Evolutionary conservation across 495 filamentous ascomycete species (phyloP), one percentile per base, ranked within the genome.

Genomic region (Lasiosphaeris hirsuta): DNA sequence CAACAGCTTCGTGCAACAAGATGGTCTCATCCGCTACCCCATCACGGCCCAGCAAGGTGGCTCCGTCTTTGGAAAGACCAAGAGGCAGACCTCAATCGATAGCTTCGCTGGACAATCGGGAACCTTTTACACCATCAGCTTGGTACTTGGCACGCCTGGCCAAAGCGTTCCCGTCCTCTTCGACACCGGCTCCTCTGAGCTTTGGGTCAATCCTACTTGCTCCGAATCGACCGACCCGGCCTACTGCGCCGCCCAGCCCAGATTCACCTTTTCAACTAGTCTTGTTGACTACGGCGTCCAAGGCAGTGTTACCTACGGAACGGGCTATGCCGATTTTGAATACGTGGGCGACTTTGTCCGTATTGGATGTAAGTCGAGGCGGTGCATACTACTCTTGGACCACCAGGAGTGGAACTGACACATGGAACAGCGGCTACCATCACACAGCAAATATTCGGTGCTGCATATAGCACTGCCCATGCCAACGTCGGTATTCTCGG

Each of bases 401-500:
- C 4, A 13, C 11, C 17, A 46, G 5, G 23, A 30, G 23, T 30
- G 5, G 23, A 30, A 5, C 23, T 30, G 23, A 30, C 5, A 15
- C 39, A 41, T 2, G 8, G 11, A 18, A 15, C 30, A 73, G 69
- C 64, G 2, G 66, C 62, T 3, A 65, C 43, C 11, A 61, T 79
- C 45, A 56, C 62, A 8, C 54, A 66, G 18, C 70, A 78, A 59
- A 72, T 73, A 50, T 79, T 79, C 42, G 75, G 74, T 19, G 74
- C 72, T 30, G 72, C 69, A 14, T 71, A 61, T 30, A 38, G 54
- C 35, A 73, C 63, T 10, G 51, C 62, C 10, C 58, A 65, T 13
- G 65, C 71, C 17, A 56, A 61, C 72, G 79, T 86, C 60, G 88
- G 88, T 41, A 86, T 93, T 30, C 63, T 95, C 43, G 90, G 90